phyloP scores from a whole-genome alignment of 768 basidiomycete genomes.

The Termitomyces heimii region DNA sequence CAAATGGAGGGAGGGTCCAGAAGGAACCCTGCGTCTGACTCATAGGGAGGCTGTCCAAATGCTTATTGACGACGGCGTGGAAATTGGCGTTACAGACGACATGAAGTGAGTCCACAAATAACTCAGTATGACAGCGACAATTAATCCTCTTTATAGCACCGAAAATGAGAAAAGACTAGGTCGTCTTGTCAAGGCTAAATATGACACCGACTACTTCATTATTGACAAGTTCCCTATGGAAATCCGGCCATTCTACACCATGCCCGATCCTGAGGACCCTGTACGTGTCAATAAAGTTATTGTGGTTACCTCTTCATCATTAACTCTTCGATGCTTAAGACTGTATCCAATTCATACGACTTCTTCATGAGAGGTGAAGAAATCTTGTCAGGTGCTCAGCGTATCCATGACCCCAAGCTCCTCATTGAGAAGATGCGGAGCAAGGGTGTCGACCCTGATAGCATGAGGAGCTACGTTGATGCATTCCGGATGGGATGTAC shows the following conservation, averaged over 20 bases:
- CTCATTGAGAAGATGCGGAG: constrained; percentile 80
- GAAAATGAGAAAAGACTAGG: constrained; percentile 95
- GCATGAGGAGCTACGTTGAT: constrained; percentile 90
- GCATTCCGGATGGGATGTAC: constrained; percentile 93
- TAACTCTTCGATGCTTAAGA: constrained; percentile 33
- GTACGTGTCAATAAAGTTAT: constrained; percentile 35
- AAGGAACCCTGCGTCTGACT: constrained; percentile 79
- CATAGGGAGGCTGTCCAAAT: constrained; percentile 87
- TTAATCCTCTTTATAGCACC: constrained; percentile 48
- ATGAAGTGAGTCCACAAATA: constrained; percentile 57
- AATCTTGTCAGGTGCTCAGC: constrained; percentile 96
- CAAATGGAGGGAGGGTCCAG: constrained; percentile 87
- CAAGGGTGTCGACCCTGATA: constrained; percentile 86
- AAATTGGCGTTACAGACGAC: constrained; percentile 76
- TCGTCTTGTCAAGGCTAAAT: constrained; percentile 83
- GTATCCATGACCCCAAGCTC: constrained; percentile 86
- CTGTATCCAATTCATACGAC: constrained; percentile 96
- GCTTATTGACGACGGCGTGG: constrained; percentile 80
- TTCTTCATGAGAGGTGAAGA: constrained; percentile 99
- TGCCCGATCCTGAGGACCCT: constrained; percentile 92
- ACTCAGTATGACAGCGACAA: constrained; percentile 5
- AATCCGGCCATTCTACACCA: constrained; percentile 97
- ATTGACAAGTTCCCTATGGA: constrained; percentile 98
- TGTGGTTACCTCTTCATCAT: background rate
- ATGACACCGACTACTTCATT: constrained; percentile 98